Conservation (phyloP, 164 flowering plant genomes). For the Dillenia turbinata region DNA sequence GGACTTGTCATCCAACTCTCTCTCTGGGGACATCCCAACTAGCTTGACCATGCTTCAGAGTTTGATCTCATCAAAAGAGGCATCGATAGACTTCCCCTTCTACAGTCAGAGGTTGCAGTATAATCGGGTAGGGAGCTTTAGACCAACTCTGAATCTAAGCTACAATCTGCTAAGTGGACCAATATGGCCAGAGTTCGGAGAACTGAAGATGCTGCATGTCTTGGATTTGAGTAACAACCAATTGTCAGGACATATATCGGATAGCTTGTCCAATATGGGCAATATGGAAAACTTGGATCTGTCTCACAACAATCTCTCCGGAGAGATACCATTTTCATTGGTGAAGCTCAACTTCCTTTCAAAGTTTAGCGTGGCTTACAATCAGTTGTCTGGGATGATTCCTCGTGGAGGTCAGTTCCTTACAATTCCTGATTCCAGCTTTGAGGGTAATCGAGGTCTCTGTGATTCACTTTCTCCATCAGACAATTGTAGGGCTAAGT, state of each 20-base stretch:
- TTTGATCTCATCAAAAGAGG: constrained; percentile 34
- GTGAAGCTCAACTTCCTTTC: constrained; percentile 43
- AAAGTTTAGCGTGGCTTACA: constrained; percentile 59
- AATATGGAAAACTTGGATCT: constrained; percentile 53
- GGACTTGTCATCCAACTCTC: constrained; percentile 56
- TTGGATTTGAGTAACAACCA: constrained; percentile 38
- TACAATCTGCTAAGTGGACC: constrained; percentile 44
- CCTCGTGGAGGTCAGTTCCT: constrained; percentile 58
- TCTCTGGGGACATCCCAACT: constrained; percentile 44
- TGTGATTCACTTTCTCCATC: constrained; percentile 33
- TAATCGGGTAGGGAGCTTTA: constrained; percentile 43
- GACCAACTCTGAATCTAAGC: constrained; percentile 46
- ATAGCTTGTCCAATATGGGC: constrained; percentile 37
- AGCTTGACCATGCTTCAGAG: constrained; percentile 35
- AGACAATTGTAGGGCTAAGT: neutral
- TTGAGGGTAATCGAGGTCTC: constrained; percentile 52
- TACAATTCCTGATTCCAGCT: constrained; percentile 53
- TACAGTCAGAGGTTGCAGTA: constrained; percentile 41
- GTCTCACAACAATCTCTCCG: constrained; percentile 48
- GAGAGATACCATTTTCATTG: constrained; percentile 44
- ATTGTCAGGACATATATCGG: constrained; percentile 50
- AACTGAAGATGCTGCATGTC: constrained; percentile 38
- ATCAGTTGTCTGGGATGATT: constrained; percentile 45
- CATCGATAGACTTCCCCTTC: constrained; percentile 46
- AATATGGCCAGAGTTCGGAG: constrained; percentile 62